Percentiles rank a stretch among this genome's conserved stretches.
Conservation (phyloP, 129 eudicot genomes). For the Tanacetum coccineum region DNA sequence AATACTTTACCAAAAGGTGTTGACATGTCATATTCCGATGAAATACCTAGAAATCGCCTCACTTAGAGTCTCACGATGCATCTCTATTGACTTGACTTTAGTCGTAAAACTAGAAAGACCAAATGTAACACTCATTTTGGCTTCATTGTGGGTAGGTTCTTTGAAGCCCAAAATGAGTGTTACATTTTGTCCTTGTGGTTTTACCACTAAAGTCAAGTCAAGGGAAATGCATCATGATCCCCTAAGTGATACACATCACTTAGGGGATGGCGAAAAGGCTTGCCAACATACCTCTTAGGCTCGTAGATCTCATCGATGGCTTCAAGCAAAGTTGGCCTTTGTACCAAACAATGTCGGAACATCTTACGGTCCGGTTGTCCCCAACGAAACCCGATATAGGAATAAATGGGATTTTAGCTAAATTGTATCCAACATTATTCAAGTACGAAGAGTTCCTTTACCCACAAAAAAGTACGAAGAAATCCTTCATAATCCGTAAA, state of each 20-base stretch:
- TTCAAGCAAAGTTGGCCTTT: slow-evolving; percentile 30
- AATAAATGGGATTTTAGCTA: slow-evolving; percentile 20
- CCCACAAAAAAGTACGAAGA: no score
- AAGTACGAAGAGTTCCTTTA: no score
- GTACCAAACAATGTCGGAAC: slow-evolving; percentile 30
- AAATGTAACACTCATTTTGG: slow-evolving; percentile 27
- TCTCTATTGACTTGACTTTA: slow-evolving; percentile 31
- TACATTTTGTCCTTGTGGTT: slow-evolving; percentile 26
- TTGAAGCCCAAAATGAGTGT: slow-evolving; percentile 31
- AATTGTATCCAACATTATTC: slow-evolving; percentile 30
- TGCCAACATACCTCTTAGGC: slow-evolving; percentile 25
- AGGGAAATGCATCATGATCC: slow-evolving; percentile 31
- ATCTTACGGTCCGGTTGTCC: slow-evolving; percentile 26
- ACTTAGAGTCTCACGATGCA: slow-evolving; percentile 20
- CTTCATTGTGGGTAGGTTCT: no score
- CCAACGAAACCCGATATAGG: slow-evolving; percentile 26
- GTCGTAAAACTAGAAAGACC: slow-evolving; percentile 32
- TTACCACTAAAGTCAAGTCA: slow-evolving; percentile 32
- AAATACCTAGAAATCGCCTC: slow-evolving; percentile 23
- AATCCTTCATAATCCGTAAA: slow-evolving; percentile 27
- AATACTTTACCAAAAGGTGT: no score
- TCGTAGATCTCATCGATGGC: slow-evolving; percentile 27
- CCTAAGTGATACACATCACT: slow-evolving; percentile 17
- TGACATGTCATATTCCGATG: slow-evolving; percentile 8
- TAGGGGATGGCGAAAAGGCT: slow-evolving; percentile 22